These are phyloP conservation scores for Metschnikowia arizonensis DNA, from an alignment of 805 yeast species.

Conservation along the genomic window DNA sequence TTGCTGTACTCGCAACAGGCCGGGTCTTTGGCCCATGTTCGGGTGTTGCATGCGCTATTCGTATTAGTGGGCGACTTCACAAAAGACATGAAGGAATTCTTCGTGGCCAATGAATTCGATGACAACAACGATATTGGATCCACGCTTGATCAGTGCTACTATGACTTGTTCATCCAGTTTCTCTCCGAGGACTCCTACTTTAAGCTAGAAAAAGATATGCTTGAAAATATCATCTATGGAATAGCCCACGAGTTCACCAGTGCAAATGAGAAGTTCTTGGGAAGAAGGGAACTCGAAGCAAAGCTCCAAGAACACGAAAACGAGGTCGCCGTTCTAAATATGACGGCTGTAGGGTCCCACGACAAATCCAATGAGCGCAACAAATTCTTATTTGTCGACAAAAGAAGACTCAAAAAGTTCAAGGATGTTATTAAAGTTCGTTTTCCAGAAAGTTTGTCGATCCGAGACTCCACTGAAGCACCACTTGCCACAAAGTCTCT, in stretches of 20 bases:
- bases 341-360: constrained; percentile 13
- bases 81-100: constrained; percentile 59
- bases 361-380: constrained; percentile 23
- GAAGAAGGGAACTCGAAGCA: constrained; percentile 32
- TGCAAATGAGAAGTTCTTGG: constrained; percentile 32
- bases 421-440: constrained; percentile 54
- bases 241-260: constrained; percentile 44
- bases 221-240: constrained; percentile 50
- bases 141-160: constrained; percentile 65
- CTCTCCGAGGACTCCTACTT: constrained; percentile 66
- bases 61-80: constrained; percentile 56
- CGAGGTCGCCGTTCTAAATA: constrained; percentile 19
- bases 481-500: constrained; percentile 15
- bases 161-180: constrained; percentile 71
- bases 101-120: constrained; percentile 45
- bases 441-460: constrained; percentile 21
- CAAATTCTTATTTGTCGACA: constrained; percentile 34
- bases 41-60: constrained; percentile 69
- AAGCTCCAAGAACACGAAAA: constrained; percentile 36
- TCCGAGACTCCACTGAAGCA: constrained; percentile 10
- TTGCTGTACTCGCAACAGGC: constrained; percentile 59
- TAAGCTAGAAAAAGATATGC: constrained; percentile 61
- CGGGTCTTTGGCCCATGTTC: constrained; percentile 66
- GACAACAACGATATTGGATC: constrained; percentile 41
- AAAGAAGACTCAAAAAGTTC: constrained; percentile 48